phyloP scores from a whole-genome alignment of 2,329 filamentous ascomycete species.

The Colletotrichum sp. region DNA sequence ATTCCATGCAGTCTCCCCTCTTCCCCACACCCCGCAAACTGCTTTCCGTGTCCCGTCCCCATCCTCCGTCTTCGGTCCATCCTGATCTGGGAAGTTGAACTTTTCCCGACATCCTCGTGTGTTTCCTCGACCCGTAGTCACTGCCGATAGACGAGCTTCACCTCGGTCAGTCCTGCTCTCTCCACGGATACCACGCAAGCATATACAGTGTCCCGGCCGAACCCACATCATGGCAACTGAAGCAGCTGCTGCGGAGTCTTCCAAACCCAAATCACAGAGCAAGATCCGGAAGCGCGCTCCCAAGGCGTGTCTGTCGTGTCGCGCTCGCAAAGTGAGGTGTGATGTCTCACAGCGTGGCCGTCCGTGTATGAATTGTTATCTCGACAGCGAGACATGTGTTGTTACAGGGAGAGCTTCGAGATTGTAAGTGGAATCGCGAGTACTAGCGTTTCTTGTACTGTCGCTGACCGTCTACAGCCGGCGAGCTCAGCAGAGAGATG shows the following conservation, averaged over 20 bases:
- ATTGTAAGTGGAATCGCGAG: constrained; percentile 33
- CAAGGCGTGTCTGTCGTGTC: constrained; percentile 57
- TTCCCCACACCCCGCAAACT: constrained; percentile 28
- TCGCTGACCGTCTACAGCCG: constrained; percentile 24
- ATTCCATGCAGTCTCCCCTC: constrained; percentile 13
- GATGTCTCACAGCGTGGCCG: constrained; percentile 53
- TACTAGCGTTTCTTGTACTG: background rate
- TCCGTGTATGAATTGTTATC: constrained; percentile 58
- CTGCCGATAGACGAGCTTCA: constrained; percentile 3
- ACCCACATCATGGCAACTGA: constrained; percentile 16
- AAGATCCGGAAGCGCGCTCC: constrained; percentile 50
- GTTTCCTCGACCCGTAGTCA: background rate
- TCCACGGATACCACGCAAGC: background rate
- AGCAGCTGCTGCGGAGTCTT: constrained; percentile 23
- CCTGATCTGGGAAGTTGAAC: background rate
- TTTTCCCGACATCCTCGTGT: constrained; percentile 4
- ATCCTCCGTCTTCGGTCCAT: constrained; percentile 14
- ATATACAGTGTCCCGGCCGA: background rate
- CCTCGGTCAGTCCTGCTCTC: background rate
- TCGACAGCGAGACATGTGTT: constrained; percentile 51
- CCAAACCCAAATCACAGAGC: constrained; percentile 33
- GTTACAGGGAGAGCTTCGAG: constrained; percentile 43
- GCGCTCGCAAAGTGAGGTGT: constrained; percentile 55
- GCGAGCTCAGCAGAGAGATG: constrained; percentile 29
- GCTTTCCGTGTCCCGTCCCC: background rate